Conservation (phyloP, 371 early-diverging fungal species). For the Mucor mucedo region DNA sequence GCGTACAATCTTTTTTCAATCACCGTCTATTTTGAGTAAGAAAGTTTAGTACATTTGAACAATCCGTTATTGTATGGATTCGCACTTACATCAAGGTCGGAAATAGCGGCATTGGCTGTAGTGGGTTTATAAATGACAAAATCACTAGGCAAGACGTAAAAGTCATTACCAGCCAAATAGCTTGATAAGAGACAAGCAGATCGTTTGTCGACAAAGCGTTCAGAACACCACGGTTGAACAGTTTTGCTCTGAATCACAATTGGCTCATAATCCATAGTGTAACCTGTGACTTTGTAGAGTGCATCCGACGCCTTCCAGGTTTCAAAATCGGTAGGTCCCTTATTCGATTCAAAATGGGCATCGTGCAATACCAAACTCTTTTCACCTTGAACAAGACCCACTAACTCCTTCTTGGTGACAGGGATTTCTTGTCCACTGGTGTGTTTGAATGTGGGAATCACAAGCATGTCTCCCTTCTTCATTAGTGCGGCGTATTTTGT, state of each 20-base stretch:
- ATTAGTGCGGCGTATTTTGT: slow-evolving; percentile 34
- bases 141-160: slow-evolving; percentile 52
- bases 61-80: background rate
- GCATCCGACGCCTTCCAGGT: slow-evolving; percentile 38
- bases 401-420: slow-evolving; percentile 31
- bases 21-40: slow-evolving; percentile 29
- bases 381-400: slow-evolving; percentile 33
- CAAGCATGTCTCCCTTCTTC: slow-evolving; percentile 46
- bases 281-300: slow-evolving; percentile 42
- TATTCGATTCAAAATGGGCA: slow-evolving; percentile 42
- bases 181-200: slow-evolving; percentile 47
- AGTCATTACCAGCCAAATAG: slow-evolving; percentile 51
- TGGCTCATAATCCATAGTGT: slow-evolving; percentile 56
- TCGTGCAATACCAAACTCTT: slow-evolving; percentile 36
- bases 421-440: slow-evolving; percentile 20
- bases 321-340: slow-evolving; percentile 43
- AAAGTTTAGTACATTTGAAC: background rate
- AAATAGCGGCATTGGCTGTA: slow-evolving; percentile 27
- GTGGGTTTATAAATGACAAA: slow-evolving; percentile 42
- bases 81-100: slow-evolving; percentile 48
- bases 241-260: slow-evolving; percentile 50
- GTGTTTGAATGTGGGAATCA: slow-evolving; percentile 46
- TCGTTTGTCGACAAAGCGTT: slow-evolving; percentile 48
- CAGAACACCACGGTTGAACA: slow-evolving; percentile 55
- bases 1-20: slow-evolving; percentile 53